phyloP scores from a whole-genome alignment of 345 rosid species.

The Acer yangbiense region DNA sequence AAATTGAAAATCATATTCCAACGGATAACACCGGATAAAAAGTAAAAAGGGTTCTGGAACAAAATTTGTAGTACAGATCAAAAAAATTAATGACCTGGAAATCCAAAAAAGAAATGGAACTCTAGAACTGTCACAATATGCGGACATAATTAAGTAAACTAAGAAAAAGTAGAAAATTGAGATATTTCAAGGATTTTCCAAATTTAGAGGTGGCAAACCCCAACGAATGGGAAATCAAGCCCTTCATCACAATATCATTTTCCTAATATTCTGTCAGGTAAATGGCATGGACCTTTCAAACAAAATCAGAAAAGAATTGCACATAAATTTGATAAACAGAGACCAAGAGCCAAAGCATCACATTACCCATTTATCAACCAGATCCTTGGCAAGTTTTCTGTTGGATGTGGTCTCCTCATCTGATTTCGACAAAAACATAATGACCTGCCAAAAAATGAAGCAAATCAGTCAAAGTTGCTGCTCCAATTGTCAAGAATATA shows the following conservation, averaged over 20 bases:
- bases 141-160: neutral
- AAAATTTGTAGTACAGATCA: neutral
- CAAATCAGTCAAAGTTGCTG: slow-evolving; percentile 15
- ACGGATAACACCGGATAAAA: neutral
- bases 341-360: slow-evolving; percentile 4
- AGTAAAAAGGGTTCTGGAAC: neutral
- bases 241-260: neutral
- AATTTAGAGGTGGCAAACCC: neutral
- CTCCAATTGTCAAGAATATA: neutral
- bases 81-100: neutral
- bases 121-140: neutral
- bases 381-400: slow-evolving; percentile 92
- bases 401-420: slow-evolving; percentile 96
- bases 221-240: neutral
- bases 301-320: neutral
- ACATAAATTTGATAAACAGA: neutral
- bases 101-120: neutral
- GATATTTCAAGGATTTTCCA: neutral
- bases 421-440: slow-evolving; percentile 95
- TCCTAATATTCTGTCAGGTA: neutral
- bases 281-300: neutral
- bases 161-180: neutral
- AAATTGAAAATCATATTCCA: neutral
- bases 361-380: slow-evolving; percentile 98
- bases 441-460: slow-evolving; percentile 57